phyloP scores from a whole-genome alignment of 306 rosid genomes.

The Prunus mume region DNA sequence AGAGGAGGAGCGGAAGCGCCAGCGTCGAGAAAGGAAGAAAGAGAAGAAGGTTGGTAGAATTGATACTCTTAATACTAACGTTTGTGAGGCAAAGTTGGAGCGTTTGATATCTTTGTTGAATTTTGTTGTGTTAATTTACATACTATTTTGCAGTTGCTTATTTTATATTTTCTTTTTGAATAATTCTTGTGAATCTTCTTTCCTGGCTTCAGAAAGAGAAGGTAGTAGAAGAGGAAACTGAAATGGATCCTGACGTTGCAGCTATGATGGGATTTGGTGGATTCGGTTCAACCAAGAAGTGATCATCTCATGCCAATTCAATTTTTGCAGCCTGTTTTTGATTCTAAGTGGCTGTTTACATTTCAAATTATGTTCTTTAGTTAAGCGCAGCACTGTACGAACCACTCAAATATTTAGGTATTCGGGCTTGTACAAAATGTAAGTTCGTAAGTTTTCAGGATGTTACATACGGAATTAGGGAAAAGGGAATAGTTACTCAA shows the following conservation, averaged over 20 bases:
- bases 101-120: background rate
- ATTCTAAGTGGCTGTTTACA: background rate
- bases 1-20: conserved; percentile 91
- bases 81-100: background rate
- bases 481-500: background rate
- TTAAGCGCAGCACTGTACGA: conserved; percentile 17
- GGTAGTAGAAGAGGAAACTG: conserved; percentile 69
- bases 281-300: conserved; percentile 76
- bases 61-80: conserved; percentile 11
- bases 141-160: background rate
- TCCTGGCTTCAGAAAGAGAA: conserved; percentile 66
- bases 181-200: background rate
- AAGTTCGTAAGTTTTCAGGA: background rate
- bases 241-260: conserved; percentile 86
- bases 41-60: conserved; percentile 70
- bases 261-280: conserved; percentile 99
- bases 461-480: background rate
- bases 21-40: conserved; percentile 88
- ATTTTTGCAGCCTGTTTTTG: background rate
- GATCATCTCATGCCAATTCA: conserved; percentile 13
- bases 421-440: conserved; percentile 13
- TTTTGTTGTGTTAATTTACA: background rate
- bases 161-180: background rate
- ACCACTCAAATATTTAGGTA: background rate
- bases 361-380: background rate